Base-by-base conservation (phyloP, 148 eudicot genomes). In the Arctostaphylos glauca region DNA sequence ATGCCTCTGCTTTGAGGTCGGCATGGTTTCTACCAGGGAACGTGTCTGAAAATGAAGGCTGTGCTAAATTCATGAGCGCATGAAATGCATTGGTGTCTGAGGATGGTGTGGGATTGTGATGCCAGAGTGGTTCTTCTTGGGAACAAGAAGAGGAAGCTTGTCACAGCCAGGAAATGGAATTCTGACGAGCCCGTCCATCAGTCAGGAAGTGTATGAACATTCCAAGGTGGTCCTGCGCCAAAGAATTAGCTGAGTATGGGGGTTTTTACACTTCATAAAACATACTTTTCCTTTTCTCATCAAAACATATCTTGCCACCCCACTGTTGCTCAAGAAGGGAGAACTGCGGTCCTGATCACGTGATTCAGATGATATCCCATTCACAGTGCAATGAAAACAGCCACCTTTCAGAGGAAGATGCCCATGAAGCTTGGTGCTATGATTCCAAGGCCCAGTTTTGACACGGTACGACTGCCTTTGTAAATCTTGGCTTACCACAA, bases 161-260 rank as follows among this genome's bases (percentile, higher is more conserved):
- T 83, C 89, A 86, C 87, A 68, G 89, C 91, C 89, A 86, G 87
- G 90, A 85, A 86, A 86, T 86, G 83, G 82, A 86, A 88, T 62
- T 85, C 53, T 81, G 89, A 87, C 83, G 86, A 90, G 85, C 88
- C 43, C 90, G 78, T 85, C 94, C 89, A 83, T 86, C 92, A 87
- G 85, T 87, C 85, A 85, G 84, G 84, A 80, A 62, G 50, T 58
- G 77, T 66, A 85, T 80, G 81, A 80, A 86, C 83, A 89, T 86
- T 75, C 87, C 88, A 88, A 87, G 81, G 87, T 53, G 87, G 86
- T 83, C 98, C 98, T 93, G 96, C 98, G 95, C 80, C 92, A 94
- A 94, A 91, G 89, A 89, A 92, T 86, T 84, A 83, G 84, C 88
- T 93, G 95, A 93, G 90, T 79, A 91, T 71, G 87, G 91, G 90